Percentiles rank a stretch among this genome's conserved stretches.
phyloP scores from a whole-genome alignment of 805 yeast genomes.

The Suhomyces faveliae region DNA sequence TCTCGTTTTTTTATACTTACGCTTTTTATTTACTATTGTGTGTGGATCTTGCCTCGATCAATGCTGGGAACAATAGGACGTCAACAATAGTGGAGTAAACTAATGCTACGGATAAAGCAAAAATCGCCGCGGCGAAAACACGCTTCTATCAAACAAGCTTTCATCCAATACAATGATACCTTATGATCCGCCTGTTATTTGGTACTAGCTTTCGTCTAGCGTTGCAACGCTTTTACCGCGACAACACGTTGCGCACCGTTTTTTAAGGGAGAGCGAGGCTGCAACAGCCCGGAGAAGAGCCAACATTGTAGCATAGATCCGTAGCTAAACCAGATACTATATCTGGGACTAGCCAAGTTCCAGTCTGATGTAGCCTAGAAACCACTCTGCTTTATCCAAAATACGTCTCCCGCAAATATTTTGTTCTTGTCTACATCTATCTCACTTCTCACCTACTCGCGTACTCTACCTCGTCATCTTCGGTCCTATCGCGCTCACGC shows the following conservation, averaged over 20 bases:
- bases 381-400: no score
- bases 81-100: neutral
- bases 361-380: no score
- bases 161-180: neutral
- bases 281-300: neutral
- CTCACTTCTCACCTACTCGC: neutral
- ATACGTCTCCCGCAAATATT: neutral
- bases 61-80: neutral
- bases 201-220: no score
- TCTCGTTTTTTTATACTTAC: no score
- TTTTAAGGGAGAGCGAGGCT: neutral
- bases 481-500: constrained; percentile 1
- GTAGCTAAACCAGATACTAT: no score
- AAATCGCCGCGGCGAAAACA: neutral
- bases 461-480: neutral
- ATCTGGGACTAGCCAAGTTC: no score
- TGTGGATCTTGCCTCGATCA: neutral
- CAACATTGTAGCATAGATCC: no score
- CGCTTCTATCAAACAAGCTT: no score
- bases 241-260: neutral
- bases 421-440: neutral
- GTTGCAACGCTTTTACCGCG: neutral
- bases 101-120: neutral
- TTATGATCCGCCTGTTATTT: no score
- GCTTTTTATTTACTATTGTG: neutral